Conservation (phyloP, 768 basidiomycete genomes). For the Wakefieldia striispora region DNA sequence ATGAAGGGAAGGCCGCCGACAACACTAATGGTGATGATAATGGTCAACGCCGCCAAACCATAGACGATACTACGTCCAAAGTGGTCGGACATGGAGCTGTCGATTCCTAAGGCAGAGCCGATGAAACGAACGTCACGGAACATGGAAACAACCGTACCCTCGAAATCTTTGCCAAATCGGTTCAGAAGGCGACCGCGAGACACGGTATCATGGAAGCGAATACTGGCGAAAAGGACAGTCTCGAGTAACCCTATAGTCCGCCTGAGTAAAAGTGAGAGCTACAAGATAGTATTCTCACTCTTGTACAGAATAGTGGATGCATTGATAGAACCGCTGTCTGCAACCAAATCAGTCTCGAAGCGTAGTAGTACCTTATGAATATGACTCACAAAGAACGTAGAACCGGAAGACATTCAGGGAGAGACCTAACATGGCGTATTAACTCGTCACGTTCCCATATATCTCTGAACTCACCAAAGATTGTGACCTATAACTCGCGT, state of each 20-base stretch:
- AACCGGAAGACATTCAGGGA: conserved; percentile 59
- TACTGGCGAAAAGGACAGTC: conserved; percentile 79
- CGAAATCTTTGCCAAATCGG: conserved; percentile 88
- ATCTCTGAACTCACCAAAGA: conserved; percentile 29
- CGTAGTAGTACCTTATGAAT: not conserved
- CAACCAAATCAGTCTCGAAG: conserved; percentile 3
- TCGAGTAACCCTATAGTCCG: conserved; percentile 54
- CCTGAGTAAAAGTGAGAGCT: conserved; percentile 11
- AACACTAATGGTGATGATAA: conserved; percentile 68
- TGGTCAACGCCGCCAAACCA: conserved; percentile 66
- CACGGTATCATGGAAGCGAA: conserved; percentile 92
- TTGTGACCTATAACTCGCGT: conserved; percentile 35
- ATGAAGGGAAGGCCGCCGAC: conserved; percentile 81
- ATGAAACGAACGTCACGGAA: conserved; percentile 6
- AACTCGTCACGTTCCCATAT: not conserved
- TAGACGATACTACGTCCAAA: conserved; percentile 78
- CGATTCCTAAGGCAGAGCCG: conserved; percentile 53
- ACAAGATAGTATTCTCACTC: conserved; percentile 33
- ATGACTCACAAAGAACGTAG: conserved; percentile 64
- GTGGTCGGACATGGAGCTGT: conserved; percentile 80
- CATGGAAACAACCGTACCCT: conserved; percentile 39
- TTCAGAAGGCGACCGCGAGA: conserved; percentile 82
- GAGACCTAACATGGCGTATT: conserved; percentile 40
- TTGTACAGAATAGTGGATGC: conserved; percentile 79
- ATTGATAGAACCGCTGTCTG: conserved; percentile 75